Conservation (phyloP, 2,329 filamentous ascomycete genomes). For the Aureobasidium melanogenum region DNA sequence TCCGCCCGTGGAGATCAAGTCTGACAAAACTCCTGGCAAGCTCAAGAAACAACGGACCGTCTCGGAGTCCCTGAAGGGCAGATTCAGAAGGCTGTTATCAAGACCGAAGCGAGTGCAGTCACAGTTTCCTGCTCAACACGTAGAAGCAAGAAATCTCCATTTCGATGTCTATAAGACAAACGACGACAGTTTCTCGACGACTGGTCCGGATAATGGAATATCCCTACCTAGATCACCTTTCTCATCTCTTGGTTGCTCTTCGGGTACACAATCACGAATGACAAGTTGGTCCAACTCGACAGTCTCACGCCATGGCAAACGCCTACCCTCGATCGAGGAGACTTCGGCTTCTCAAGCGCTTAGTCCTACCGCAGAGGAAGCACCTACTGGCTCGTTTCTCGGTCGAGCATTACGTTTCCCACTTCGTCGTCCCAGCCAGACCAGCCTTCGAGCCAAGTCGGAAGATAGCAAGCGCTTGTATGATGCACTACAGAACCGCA, state of each 20-base stretch:
- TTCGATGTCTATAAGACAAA: constrained; percentile 16
- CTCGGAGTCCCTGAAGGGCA: constrained; percentile 53
- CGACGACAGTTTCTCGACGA: constrained; percentile 8
- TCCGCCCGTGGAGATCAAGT: constrained; percentile 7
- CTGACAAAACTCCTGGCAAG: background rate
- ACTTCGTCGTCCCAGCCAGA: constrained; percentile 22
- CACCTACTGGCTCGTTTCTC: constrained; percentile 22
- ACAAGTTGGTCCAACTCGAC: constrained; percentile 66
- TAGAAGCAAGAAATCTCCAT: constrained; percentile 31
- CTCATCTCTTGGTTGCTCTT: background rate
- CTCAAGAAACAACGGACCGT: constrained; percentile 48
- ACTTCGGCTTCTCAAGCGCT: constrained; percentile 1
- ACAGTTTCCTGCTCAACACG: constrained; percentile 41
- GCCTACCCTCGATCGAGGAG: constrained; percentile 13
- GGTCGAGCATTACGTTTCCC: constrained; percentile 21
- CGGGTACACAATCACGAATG: constrained; percentile 44
- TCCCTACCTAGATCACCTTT: constrained; percentile 1
- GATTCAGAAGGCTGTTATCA: constrained; percentile 50
- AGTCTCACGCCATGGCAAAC: constrained; percentile 29
- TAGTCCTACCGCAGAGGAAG: background rate
- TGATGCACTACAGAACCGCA: constrained; percentile 45
- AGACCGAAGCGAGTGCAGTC: constrained; percentile 29
- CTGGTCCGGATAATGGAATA: constrained; percentile 6
- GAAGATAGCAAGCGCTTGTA: constrained; percentile 54
- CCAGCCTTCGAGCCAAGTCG: constrained; percentile 21